Percentiles rank a stretch among this genome's conserved stretches.
Conservation (phyloP, 805 yeast genomes). For the Jamesozyma rosinii region DNA sequence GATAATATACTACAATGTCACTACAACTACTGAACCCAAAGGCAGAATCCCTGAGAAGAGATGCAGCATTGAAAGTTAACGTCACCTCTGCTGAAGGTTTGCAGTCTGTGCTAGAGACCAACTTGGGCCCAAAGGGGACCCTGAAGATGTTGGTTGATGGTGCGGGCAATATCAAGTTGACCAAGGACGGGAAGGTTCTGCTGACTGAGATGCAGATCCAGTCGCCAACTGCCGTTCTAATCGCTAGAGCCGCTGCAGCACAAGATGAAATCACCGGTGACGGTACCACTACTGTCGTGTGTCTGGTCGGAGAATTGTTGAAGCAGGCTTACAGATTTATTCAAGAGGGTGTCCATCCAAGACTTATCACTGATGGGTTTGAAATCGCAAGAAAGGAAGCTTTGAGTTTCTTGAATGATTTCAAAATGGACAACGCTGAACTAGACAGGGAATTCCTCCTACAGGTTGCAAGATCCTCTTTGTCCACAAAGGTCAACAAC, state of each 20-base stretch:
- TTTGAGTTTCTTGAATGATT: slow-evolving; percentile 57
- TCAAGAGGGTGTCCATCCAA: slow-evolving; percentile 91
- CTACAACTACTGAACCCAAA: slow-evolving; percentile 90
- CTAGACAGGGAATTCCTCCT: slow-evolving; percentile 79
- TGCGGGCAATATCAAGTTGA: slow-evolving; percentile 86
- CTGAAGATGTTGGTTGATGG: slow-evolving; percentile 95
- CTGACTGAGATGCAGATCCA: slow-evolving; percentile 95
- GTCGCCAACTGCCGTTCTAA: slow-evolving; percentile 81
- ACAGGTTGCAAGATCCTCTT: slow-evolving; percentile 85
- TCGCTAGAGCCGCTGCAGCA: slow-evolving; percentile 95
- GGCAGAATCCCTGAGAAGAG: slow-evolving; percentile 92
- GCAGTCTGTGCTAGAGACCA: slow-evolving; percentile 83
- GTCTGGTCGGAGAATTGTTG: slow-evolving; percentile 87
- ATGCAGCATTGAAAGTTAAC: slow-evolving; percentile 92
- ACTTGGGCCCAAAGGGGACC: slow-evolving; percentile 95
- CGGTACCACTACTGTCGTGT: slow-evolving; percentile 93
- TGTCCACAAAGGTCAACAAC: slow-evolving; percentile 73
- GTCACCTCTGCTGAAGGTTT: slow-evolving; percentile 94
- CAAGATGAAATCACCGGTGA: slow-evolving; percentile 99
- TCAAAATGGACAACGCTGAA: slow-evolving; percentile 40
- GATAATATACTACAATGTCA: slow-evolving; percentile 33
- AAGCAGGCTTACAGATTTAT: slow-evolving; percentile 90
- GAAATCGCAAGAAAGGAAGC: slow-evolving; percentile 78
- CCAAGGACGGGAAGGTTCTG: slow-evolving; percentile 93
- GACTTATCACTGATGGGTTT: slow-evolving; percentile 90